These are phyloP conservation scores for Pulveroboletus frians DNA, from an alignment of 768 basidiomycete species.

Conservation along the genomic window DNA sequence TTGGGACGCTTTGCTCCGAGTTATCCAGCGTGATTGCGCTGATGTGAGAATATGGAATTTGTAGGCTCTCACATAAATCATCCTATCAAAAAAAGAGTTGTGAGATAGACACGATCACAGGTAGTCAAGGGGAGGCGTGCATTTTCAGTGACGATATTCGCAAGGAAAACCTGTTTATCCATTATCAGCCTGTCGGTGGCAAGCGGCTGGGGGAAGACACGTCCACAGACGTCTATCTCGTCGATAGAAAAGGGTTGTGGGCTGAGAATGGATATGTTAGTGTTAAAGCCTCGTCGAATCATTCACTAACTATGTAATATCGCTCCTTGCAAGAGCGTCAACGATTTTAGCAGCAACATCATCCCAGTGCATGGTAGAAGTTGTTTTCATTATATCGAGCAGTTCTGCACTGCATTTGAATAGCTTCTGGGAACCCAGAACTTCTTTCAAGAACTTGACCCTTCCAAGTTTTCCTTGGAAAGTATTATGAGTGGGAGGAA, in stretches of 20 bases:
- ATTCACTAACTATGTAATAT: slow-evolving; percentile 44
- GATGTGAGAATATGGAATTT: slow-evolving; percentile 38
- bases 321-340: slow-evolving; percentile 40
- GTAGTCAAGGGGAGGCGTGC: slow-evolving; percentile 3
- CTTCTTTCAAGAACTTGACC: slow-evolving; percentile 45
- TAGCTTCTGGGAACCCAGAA: slow-evolving; percentile 38
- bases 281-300: background rate
- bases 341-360: slow-evolving; percentile 44
- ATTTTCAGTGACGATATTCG: slow-evolving; percentile 37
- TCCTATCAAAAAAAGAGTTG: slow-evolving; percentile 31
- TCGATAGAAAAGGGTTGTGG: slow-evolving; percentile 54
- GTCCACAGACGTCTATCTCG: slow-evolving; percentile 36
- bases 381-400: slow-evolving; percentile 37
- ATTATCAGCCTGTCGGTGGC: slow-evolving; percentile 45
- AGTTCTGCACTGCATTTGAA: slow-evolving; percentile 38
- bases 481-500: slow-evolving; percentile 42
- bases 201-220: slow-evolving; percentile 32
- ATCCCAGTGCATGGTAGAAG: slow-evolving; percentile 48
- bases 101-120: background rate
- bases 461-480: slow-evolving; percentile 35
- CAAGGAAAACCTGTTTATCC: slow-evolving; percentile 48
- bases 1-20: slow-evolving; percentile 17
- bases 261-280: slow-evolving; percentile 30
- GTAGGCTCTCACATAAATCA: slow-evolving; percentile 48
- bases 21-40: slow-evolving; percentile 23